These are phyloP conservation scores for Byssothecium circinans DNA, from an alignment of 2,329 filamentous ascomycete species.

Conservation along the genomic window DNA sequence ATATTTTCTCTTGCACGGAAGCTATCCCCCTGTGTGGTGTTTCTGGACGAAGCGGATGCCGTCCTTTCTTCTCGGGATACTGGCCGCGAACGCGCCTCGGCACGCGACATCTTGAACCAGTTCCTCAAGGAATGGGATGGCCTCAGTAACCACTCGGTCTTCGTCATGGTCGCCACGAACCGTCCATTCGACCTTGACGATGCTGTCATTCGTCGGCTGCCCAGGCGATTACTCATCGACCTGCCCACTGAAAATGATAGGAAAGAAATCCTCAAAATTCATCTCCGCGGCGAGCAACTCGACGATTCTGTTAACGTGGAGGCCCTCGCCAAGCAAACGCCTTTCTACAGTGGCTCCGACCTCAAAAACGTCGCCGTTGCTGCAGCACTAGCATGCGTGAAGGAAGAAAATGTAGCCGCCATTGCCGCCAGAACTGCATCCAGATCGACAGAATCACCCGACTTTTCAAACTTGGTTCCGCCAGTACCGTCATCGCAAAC, in stretches of 20 bases:
- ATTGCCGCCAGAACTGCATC: conserved; percentile 22
- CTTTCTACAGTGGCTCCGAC: conserved; percentile 80
- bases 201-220: conserved; percentile 75
- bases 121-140: conserved; percentile 98
- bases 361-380: conserved; percentile 81
- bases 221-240: conserved; percentile 72
- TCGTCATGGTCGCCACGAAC: conserved; percentile 98
- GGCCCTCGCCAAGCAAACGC: conserved; percentile 66
- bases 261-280: conserved; percentile 68
- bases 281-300: conserved; percentile 68
- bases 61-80: conserved; percentile 78
- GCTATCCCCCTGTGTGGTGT: conserved; percentile 87
- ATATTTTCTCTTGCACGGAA: conserved; percentile 92
- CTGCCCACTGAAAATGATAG: conserved; percentile 68
- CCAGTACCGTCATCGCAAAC: not conserved
- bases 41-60: conserved; percentile 95
- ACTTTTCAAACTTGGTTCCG: not conserved
- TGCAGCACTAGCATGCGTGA: conserved; percentile 75
- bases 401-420: conserved; percentile 63
- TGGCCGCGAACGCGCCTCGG: conserved; percentile 66
- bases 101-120: conserved; percentile 92
- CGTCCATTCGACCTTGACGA: conserved; percentile 93
- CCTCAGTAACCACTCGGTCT: conserved; percentile 78
- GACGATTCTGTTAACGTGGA: conserved; percentile 63
- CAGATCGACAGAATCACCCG: not conserved